Base-by-base conservation (phyloP, 2,329 filamentous ascomycete genomes). In the Alternaria ethzedia region DNA sequence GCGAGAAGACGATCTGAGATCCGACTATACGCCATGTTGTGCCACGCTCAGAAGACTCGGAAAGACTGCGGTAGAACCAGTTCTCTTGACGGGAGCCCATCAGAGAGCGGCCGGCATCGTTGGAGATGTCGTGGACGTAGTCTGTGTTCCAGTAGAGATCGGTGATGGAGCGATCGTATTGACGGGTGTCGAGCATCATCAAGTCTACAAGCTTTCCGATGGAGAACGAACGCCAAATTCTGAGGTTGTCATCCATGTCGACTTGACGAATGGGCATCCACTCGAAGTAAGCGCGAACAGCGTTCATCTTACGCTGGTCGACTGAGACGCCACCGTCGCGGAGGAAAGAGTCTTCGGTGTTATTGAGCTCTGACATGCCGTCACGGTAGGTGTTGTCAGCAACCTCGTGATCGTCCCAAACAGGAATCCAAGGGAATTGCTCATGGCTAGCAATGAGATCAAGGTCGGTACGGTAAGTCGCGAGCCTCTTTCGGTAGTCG, bases 1-100 rank as follows among this genome's bases (percentile, higher is more conserved):
- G 83, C 8, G 86, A 88, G 79, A 93, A 92, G 52, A 92, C 81
- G 45, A 90, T 87, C 75, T 93, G 91, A 25, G 89, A 90, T 10
- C 91, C 91, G 46, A 94, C 85, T 17, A 94, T 76, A 44, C 91
- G 84, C 91, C 91, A 94, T 1, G 86, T 84, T 0, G 90, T 88
- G 23, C 88, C 88, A n/a, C 90, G 86, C 15, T 86, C 71, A n/a
- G 86, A 82, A 1, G 88, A 90, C 52, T 85, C 76, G 6, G 83
- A 83, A 8, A 92, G 81, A 45, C 84, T 80, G 49, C 71, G 71
- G 69, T 80, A 80, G 66, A 80, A 79, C 91, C 91, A 94, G 69
- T 87, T 86, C 77, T 94, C 91, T 75, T 94, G 91, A 11, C 86
- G 86, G 1, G 85, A 83, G 3, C 91, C 91, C 90, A 94, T 93